These are phyloP conservation scores for Boletus eberwhitei DNA, from an alignment of 768 basidiomycete genomes.

Conservation along the genomic window DNA sequence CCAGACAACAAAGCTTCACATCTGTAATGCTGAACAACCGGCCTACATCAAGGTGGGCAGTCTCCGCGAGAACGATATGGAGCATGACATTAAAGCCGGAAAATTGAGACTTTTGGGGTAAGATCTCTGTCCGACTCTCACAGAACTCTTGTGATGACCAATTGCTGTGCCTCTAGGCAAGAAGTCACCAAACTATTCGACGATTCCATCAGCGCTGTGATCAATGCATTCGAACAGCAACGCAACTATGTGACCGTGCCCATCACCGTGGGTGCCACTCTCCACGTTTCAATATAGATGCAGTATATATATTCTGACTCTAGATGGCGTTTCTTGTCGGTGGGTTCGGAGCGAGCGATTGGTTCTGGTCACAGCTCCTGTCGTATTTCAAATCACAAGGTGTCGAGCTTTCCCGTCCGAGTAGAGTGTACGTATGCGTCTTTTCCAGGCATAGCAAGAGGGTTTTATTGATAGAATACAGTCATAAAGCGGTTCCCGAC, in stretches of 20 bases:
- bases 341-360: conserved; percentile 48
- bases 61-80: conserved; percentile 30
- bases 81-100: conserved; percentile 31
- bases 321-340: conserved; percentile 44
- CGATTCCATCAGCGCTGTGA: conserved; percentile 35
- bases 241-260: conserved; percentile 13
- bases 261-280: conserved; percentile 28
- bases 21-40: conserved; percentile 31
- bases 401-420: conserved; percentile 44
- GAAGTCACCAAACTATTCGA: conserved; percentile 40
- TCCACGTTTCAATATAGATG: not conserved
- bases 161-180: conserved; percentile 18
- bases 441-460: not conserved
- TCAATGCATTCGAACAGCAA: conserved; percentile 32
- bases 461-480: not conserved
- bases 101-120: conserved; percentile 35
- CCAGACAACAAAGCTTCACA: conserved; percentile 35
- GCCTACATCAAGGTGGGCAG: conserved; percentile 39
- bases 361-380: conserved; percentile 40
- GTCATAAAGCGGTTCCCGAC: conserved; percentile 48
- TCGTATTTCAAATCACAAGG: conserved; percentile 32
- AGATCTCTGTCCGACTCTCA: not conserved
- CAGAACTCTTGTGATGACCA: not conserved
- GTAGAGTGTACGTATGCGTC: conserved; percentile 41
- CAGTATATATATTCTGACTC: not conserved